Conservation (phyloP, 2,329 filamentous ascomycete genomes). For the Cladorrhinum sp. region DNA sequence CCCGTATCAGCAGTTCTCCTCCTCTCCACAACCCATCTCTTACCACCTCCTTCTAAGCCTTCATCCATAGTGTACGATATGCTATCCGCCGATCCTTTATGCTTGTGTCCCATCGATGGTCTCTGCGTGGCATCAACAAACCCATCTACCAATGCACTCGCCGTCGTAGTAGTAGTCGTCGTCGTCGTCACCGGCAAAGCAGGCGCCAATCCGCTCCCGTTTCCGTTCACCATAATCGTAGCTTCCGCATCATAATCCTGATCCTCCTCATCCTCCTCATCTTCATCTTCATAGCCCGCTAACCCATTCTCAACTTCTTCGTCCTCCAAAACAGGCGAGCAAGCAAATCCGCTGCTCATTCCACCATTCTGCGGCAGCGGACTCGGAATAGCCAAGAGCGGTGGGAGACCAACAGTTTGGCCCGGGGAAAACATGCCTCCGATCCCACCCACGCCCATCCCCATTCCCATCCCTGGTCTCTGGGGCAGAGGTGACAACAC, state of each 20-base stretch:
- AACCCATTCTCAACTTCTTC: constrained; percentile 31
- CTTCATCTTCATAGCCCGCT: constrained; percentile 17
- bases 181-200: constrained; percentile 27
- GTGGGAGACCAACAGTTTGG: not conserved
- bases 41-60: constrained; percentile 54
- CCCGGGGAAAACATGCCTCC: constrained; percentile 12
- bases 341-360: constrained; percentile 30
- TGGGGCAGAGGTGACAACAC: constrained; percentile 4
- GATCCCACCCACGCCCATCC: not conserved
- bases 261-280: not conserved
- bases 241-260: not conserved
- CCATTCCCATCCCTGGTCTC: not conserved
- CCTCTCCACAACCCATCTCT: constrained; percentile 67
- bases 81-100: constrained; percentile 61
- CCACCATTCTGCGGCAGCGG: constrained; percentile 17
- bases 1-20: constrained; percentile 50
- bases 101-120: constrained; percentile 44
- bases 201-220: constrained; percentile 20
- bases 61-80: constrained; percentile 66
- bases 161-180: too few species aligned
- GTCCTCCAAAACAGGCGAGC: constrained; percentile 41
- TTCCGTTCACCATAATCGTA: not conserved
- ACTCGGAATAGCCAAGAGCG: constrained; percentile 13
- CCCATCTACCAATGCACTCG: too few species aligned
- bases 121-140: constrained; percentile 15